Evolutionary conservation across 1,139 yeast species (phyloP).

Genomic region (Pichia terricola): DNA sequence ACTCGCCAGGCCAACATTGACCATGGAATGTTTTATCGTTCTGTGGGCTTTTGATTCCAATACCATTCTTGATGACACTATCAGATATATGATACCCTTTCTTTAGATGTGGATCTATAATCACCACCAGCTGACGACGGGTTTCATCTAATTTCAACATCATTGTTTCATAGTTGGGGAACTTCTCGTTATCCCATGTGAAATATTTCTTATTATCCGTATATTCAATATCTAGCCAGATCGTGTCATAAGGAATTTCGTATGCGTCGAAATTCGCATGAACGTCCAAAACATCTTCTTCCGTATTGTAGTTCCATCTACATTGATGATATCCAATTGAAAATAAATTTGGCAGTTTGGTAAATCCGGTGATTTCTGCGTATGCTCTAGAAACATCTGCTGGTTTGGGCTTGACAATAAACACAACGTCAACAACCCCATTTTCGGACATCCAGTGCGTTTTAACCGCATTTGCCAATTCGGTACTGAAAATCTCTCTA

Average conservation of each 20-base stretch:
- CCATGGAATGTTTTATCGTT: constrained; percentile 55
- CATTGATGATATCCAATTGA: constrained; percentile 92
- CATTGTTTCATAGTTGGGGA: constrained; percentile 70
- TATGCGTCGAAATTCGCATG: constrained; percentile 59
- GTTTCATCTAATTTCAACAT: constrained; percentile 52
- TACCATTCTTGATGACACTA: constrained; percentile 30
- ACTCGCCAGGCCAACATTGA: constrained; percentile 98
- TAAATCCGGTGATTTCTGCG: constrained; percentile 66
- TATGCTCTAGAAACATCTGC: constrained; percentile 50
- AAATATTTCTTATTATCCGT: constrained; percentile 79
- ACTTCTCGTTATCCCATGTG: constrained; percentile 73
- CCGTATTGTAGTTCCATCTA: constrained; percentile 93
- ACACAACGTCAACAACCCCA: constrained; percentile 69
- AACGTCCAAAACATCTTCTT: constrained; percentile 69
- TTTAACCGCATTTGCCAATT: constrained; percentile 20
- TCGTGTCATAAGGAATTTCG: constrained; percentile 79
- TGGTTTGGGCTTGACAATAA: constrained; percentile 60
- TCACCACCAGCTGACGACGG: constrained; percentile 73
- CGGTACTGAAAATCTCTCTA: constrained; percentile 4
- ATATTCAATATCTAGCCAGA: constrained; percentile 95
- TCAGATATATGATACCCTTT: constrained; percentile 58
- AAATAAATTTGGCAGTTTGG: constrained; percentile 68
- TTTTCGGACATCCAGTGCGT: constrained; percentile 94
- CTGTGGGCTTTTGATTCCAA: constrained; percentile 31
- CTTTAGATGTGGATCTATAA: constrained; percentile 89